Conservation (phyloP, 73 alveolate genomes). For the Halteria grandinella region DNA sequence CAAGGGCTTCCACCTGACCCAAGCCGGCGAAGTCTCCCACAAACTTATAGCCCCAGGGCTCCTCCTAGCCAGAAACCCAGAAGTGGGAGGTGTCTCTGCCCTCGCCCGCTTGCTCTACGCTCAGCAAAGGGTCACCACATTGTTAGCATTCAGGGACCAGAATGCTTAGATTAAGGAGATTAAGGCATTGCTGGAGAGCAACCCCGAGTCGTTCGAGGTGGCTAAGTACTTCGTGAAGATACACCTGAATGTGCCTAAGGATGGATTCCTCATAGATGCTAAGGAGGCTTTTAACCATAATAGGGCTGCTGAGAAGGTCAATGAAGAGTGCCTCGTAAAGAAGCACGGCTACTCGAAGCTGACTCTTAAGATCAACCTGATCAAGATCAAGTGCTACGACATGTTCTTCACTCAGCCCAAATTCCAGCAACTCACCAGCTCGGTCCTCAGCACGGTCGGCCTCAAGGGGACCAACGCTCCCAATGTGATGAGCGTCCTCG, state of each 20-base stretch:
- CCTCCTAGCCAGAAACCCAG: no score
- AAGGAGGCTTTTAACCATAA: background rate
- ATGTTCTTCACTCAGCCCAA: background rate
- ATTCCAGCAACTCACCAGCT: background rate
- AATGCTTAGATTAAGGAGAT: no score
- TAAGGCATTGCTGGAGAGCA: background rate
- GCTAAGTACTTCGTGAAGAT: conserved; percentile 6
- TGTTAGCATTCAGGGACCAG: no score
- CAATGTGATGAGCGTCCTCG: conserved; percentile 15
- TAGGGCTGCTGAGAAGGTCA: background rate
- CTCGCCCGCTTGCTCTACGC: no score
- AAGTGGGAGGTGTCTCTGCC: no score
- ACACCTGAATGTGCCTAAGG: background rate
- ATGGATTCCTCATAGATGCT: background rate
- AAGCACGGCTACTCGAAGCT: background rate
- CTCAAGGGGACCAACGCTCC: conserved; percentile 16
- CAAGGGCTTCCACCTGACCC: no score
- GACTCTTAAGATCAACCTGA: background rate
- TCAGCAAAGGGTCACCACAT: no score
- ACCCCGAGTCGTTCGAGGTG: background rate
- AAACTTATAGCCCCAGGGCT: no score
- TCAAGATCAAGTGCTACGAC: background rate
- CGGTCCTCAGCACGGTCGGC: conserved; percentile 36
- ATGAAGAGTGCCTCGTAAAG: background rate
- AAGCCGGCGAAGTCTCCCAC: no score